A percentile compares a stretch with the other conserved stretches of the same genome.
These are phyloP conservation scores for Thraustochytrium sp. DNA, from an alignment of 352 stramenopile genomes.

Conservation along the genomic window DNA sequence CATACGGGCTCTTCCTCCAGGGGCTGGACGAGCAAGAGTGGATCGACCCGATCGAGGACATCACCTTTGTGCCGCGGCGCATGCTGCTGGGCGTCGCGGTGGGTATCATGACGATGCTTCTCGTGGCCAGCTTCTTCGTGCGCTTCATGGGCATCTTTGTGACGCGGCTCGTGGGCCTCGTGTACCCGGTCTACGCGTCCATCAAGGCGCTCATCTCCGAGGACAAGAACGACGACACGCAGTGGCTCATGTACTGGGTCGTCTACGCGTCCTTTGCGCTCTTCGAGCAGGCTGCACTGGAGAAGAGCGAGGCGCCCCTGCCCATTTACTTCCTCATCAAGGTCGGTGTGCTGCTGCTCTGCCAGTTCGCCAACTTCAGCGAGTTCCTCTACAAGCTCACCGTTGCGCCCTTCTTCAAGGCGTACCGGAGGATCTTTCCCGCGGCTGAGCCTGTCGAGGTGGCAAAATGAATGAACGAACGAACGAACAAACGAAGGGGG, in stretches of 20 bases:
- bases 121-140: conserved; percentile 17
- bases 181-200: conserved; percentile 76
- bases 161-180: conserved; percentile 64
- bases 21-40: neutral
- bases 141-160: conserved; percentile 34
- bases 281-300: conserved; percentile 19
- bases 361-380: conserved; percentile 29
- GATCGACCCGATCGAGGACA: conserved; percentile 16
- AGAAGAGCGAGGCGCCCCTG: neutral
- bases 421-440: neutral
- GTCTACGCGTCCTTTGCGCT: conserved; percentile 28
- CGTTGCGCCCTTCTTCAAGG: conserved; percentile 15
- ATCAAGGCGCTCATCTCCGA: conserved; percentile 76
- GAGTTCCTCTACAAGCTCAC: conserved; percentile 39
- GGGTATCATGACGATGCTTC: neutral
- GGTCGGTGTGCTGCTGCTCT: neutral
- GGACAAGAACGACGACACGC: conserved; percentile 67
- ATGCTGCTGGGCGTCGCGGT: neutral
- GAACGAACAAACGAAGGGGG: no score
- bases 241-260: conserved; percentile 83
- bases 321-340: conserved; percentile 38
- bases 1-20: conserved; percentile 1
- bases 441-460: neutral
- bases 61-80: neutral
- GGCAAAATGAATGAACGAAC: no score